Base-by-base conservation (phyloP, 2,329 filamentous ascomycete genomes). In the Colletotrichum tropicicola region DNA sequence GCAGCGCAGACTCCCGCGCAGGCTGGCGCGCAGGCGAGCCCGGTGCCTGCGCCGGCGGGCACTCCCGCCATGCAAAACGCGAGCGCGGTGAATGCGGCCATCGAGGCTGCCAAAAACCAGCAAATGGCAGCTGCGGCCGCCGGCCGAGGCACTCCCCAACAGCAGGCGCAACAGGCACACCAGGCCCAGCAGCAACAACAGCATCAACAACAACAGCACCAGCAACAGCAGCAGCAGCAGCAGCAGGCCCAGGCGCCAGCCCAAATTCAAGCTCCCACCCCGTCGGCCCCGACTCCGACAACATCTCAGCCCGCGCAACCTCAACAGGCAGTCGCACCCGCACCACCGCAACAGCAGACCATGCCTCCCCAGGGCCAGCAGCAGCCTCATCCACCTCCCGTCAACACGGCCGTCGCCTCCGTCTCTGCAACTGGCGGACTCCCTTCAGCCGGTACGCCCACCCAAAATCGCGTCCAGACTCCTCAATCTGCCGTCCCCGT, bases 391-490 rank as follows among this genome's bases (percentile, higher is more conserved):
- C 80, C 80, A 4, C 76, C 79, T 2, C 82, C 85, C 8, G 78
- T 85, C 47, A 87, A 87, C 66, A 82, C 84, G 0, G 77, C 79
- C 4, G 74, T 85, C 37, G 77, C 81, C 4, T 73, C 77, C 12
- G 75, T 78, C 6, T 71, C 72, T 35, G 68, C 79, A 39, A 41
- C 17, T 10, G 55, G 60, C 56, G 76, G 81, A 41, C 70, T 83
- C 65, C 74, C 77, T 21, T 78, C 79, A 1, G 77, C 77, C 41
- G 81, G 82, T 59, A 83, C 83, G 7, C 84, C 84, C 21, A 85
- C 83, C 0, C 84, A 85, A 58, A 76, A 76, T 17, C 81, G 85
- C 52, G 76, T 84, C 6, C 82, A 82, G 60, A 86, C 85, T 9
- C 82, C 85, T 2, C 85, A 87, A 61, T 73, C 76, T 1, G 78